These are phyloP conservation scores for Bacidia gigantensis DNA, from an alignment of 495 filamentous ascomycete genomes.

Conservation along the genomic window DNA sequence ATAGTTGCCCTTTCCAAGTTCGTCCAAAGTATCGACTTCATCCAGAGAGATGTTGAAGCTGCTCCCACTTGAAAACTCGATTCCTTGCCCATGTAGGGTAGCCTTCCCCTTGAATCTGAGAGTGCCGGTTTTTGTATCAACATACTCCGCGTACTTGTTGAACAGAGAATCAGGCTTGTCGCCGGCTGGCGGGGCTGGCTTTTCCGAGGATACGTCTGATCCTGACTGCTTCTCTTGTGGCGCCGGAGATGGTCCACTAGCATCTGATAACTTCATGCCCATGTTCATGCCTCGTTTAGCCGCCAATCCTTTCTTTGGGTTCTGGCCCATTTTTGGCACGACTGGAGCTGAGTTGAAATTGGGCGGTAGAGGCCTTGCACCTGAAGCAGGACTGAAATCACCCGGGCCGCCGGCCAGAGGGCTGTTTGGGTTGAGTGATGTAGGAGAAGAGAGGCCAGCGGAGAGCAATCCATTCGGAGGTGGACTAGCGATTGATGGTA, in stretches of 20 bases:
- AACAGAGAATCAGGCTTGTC: slow-evolving; percentile 43
- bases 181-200: neutral
- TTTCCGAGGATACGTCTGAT: neutral
- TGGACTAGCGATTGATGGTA: slow-evolving; percentile 21
- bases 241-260: slow-evolving; percentile 24
- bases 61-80: slow-evolving; percentile 80
- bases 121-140: slow-evolving; percentile 82
- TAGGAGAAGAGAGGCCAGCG: slow-evolving; percentile 1
- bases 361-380: slow-evolving; percentile 26
- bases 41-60: slow-evolving; percentile 92
- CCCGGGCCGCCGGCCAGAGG: slow-evolving; percentile 26
- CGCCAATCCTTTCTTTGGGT: slow-evolving; percentile 39
- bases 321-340: slow-evolving; percentile 23
- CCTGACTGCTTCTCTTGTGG: neutral
- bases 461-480: slow-evolving; percentile 9
- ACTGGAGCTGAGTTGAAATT: slow-evolving; percentile 41
- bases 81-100: slow-evolving; percentile 69
- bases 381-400: slow-evolving; percentile 27
- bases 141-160: slow-evolving; percentile 81
- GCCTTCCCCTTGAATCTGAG: slow-evolving; percentile 91
- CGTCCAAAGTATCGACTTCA: slow-evolving; percentile 87
- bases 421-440: slow-evolving; percentile 17
- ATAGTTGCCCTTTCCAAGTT: slow-evolving; percentile 96
- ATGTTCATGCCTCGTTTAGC: slow-evolving; percentile 38
- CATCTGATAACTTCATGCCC: slow-evolving; percentile 38